Percentiles rank a stretch among this genome's conserved stretches.
Evolutionary conservation across 1,139 yeast species (phyloP).

Genomic region (Tardiomyces blankii): DNA sequence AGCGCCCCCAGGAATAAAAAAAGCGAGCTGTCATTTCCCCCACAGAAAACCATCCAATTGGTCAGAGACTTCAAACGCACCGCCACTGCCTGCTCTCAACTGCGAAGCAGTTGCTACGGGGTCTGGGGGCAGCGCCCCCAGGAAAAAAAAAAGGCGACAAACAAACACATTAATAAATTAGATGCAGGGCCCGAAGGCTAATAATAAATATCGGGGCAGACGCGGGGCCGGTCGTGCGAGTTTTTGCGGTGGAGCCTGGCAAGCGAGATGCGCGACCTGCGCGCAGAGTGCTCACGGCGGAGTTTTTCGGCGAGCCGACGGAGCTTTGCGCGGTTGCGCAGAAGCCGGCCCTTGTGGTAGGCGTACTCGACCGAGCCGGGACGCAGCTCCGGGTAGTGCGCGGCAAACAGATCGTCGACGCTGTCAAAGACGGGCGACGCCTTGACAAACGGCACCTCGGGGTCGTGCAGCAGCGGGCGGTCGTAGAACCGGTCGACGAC

Average conservation of each 20-base stretch:
- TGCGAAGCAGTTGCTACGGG: too few relatives aligned
- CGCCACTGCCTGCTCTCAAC: too few relatives aligned
- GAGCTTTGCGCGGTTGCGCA: conserved; percentile 16
- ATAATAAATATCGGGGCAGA: neutral
- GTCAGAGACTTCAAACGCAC: too few relatives aligned
- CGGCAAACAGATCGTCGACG: conserved; percentile 14
- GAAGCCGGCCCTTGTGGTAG: conserved; percentile 14
- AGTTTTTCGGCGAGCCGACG: conserved; percentile 7
- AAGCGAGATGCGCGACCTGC: neutral
- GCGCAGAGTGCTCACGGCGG: neutral
- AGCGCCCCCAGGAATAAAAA: too few relatives aligned
- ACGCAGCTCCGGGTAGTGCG: conserved; percentile 13
- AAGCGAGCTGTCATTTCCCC: too few relatives aligned
- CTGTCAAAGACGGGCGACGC: conserved; percentile 15
- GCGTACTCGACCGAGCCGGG: conserved; percentile 11
- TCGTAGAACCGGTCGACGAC: conserved; percentile 17
- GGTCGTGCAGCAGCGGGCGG: conserved; percentile 18
- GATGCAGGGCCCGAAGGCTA: neutral
- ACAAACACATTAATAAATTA: too few relatives aligned
- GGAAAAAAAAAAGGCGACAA: too few relatives aligned
- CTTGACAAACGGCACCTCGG: conserved; percentile 18
- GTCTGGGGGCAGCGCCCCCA: too few relatives aligned
- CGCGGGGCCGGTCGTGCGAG: neutral
- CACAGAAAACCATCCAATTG: too few relatives aligned
- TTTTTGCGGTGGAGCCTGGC: neutral